phyloP scores from a whole-genome alignment of 129 eudicot species.

The Gnaphalium uliginosum region DNA sequence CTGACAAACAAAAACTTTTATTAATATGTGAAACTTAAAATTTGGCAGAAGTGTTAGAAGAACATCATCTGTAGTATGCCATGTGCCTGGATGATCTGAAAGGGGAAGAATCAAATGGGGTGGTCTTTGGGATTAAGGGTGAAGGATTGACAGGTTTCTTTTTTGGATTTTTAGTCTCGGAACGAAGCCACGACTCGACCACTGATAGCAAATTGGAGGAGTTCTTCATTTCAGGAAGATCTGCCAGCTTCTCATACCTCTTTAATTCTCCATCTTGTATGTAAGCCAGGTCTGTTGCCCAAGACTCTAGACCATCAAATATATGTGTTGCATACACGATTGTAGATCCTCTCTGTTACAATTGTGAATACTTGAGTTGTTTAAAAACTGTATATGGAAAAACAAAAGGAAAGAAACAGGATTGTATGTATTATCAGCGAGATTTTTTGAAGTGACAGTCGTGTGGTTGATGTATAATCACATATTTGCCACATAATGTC shows the following conservation, averaged over 20 bases:
- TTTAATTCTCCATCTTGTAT: conserved; percentile 80
- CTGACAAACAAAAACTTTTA: conserved; percentile 16
- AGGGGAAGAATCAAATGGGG: conserved; percentile 77
- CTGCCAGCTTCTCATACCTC: conserved; percentile 66
- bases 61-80: conserved; percentile 71
- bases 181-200: conserved; percentile 88
- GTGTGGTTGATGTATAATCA: not conserved
- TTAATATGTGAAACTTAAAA: conserved; percentile 18
- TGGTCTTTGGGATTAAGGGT: conserved; percentile 43
- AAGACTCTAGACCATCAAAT: conserved; percentile 89
- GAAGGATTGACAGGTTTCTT: conserved; percentile 59
- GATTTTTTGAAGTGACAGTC: not conserved
- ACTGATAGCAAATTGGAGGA: conserved; percentile 73
- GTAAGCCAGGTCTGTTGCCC: conserved; percentile 96
- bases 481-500: not conserved
- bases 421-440: not conserved
- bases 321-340: conserved; percentile 96
- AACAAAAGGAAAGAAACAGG: not conserved
- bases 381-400: not conserved
- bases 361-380: not conserved
- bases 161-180: conserved; percentile 78
- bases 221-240: conserved; percentile 63
- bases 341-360: conserved; percentile 89
- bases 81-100: conserved; percentile 91
- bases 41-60: not conserved